These are phyloP conservation scores for Thelonectria olida DNA, from an alignment of 2,329 filamentous ascomycete species.

Conservation along the genomic window DNA sequence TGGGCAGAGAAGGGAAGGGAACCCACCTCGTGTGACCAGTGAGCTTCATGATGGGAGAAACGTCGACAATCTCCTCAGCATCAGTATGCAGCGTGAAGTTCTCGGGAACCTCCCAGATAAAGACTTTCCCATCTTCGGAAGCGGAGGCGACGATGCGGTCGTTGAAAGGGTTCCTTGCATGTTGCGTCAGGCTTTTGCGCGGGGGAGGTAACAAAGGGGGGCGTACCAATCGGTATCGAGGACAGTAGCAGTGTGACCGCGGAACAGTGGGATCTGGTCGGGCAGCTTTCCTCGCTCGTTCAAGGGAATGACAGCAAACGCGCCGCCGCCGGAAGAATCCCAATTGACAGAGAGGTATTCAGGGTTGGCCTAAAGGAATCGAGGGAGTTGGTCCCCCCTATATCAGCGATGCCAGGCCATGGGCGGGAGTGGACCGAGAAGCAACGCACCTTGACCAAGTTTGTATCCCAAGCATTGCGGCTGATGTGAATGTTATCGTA, in stretches of 20 bases:
- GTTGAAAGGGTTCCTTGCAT: constrained; percentile 88
- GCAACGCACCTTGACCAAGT: constrained; percentile 86
- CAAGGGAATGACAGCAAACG: constrained; percentile 94
- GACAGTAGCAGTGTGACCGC: constrained; percentile 94
- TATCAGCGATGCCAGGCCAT: constrained; percentile 38
- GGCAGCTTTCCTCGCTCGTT: constrained; percentile 90
- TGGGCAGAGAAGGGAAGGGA: not conserved
- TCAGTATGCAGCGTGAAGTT: constrained; percentile 87
- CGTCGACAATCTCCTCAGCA: constrained; percentile 82
- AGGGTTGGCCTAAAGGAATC: constrained; percentile 79
- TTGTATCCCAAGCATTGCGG: constrained; percentile 99
- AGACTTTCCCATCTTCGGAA: constrained; percentile 96
- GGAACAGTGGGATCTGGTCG: constrained; percentile 92
- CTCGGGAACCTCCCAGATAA: constrained; percentile 94
- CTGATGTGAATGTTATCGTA: constrained; percentile 98
- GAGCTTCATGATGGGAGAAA: constrained; percentile 83
- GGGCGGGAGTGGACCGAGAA: constrained; percentile 19
- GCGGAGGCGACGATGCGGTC: constrained; percentile 91
- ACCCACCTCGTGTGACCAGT: constrained; percentile 84
- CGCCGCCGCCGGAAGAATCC: constrained; percentile 94
- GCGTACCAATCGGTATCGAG: constrained; percentile 95
- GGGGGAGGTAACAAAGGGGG: constrained; percentile 13
- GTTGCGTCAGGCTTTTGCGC: constrained; percentile 24
- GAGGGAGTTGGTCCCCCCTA: constrained; percentile 19
- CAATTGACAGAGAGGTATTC: constrained; percentile 98